A percentile compares a stretch with the other conserved stretches of the same genome.
Evolutionary conservation across 345 rosid species (phyloP).

Genomic region (Lenwebbia sp.): DNA sequence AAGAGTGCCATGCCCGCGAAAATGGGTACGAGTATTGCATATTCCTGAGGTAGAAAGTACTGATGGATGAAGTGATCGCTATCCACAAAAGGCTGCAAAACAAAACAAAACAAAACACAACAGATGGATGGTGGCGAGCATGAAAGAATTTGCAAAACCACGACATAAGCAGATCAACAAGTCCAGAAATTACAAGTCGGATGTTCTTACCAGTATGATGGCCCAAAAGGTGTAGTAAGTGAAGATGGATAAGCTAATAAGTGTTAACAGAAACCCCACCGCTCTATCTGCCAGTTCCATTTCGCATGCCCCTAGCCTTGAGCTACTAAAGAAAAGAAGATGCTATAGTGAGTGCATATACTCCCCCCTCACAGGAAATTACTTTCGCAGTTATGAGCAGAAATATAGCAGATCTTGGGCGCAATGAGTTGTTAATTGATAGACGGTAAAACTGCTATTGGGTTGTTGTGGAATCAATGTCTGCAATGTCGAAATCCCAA

Average conservation of each 20-base stretch:
- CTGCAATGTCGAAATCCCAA: not conserved
- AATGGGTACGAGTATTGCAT: conserved; percentile 68
- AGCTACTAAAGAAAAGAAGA: not conserved
- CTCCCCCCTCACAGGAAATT: not conserved
- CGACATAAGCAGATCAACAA: not conserved
- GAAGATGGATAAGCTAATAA: conserved; percentile 70
- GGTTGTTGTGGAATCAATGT: not conserved
- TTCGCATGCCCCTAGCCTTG: not conserved
- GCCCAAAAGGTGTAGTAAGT: conserved; percentile 96
- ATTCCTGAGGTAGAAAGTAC: conserved; percentile 82
- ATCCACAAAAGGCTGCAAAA: conserved; percentile 87
- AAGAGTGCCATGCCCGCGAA: conserved; percentile 62
- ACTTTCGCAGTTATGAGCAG: not conserved
- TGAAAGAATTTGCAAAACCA: not conserved
- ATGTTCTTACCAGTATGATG: conserved; percentile 61
- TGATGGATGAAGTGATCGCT: conserved; percentile 75
- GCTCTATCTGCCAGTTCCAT: conserved; percentile 90
- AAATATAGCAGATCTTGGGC: not conserved
- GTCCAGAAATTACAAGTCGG: not conserved
- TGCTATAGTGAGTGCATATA: not conserved
- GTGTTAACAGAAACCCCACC: conserved; percentile 62
- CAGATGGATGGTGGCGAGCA: not conserved
- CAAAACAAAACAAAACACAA: not conserved
- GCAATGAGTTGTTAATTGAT: not conserved
- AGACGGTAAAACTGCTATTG: not conserved